Evolutionary conservation across 257 asterid species (phyloP).

Genomic region (Leptodermis oblonga): DNA sequence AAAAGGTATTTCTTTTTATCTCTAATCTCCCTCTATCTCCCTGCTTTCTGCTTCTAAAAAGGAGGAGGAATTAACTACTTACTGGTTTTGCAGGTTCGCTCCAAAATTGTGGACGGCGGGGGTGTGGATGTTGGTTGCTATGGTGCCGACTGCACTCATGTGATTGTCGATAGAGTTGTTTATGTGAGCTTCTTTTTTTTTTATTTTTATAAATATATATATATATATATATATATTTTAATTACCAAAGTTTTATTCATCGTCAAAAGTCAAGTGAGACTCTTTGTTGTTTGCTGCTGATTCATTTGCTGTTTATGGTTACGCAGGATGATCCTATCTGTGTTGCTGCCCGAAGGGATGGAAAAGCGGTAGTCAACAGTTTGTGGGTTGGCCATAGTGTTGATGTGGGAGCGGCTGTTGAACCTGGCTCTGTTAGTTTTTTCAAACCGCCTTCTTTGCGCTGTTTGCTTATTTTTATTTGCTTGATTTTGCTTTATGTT

Average conservation of each 20-base stretch:
- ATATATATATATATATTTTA: background rate
- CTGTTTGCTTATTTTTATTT: background rate
- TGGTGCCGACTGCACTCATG: conserved; percentile 70
- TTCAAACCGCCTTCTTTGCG: background rate
- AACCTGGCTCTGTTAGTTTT: conserved; percentile 50
- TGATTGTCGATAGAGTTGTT: conserved; percentile 59
- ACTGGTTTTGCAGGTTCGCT: conserved; percentile 36
- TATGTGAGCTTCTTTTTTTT: conserved; percentile 43
- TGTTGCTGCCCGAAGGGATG: conserved; percentile 66
- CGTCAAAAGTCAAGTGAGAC: no score
- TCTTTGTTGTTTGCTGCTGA: background rate
- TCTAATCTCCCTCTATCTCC: background rate
- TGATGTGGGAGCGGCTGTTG: conserved; percentile 55
- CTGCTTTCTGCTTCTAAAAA: background rate
- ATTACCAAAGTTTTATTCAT: no score
- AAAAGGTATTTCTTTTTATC: conserved; percentile 34
- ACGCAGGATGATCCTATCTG: conserved; percentile 83
- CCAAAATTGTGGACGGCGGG: conserved; percentile 70
- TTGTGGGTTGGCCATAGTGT: conserved; percentile 85
- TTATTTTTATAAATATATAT: background rate
- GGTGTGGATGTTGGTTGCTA: conserved; percentile 56
- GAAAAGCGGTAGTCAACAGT: conserved; percentile 60
- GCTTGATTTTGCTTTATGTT: background rate
- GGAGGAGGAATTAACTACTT: background rate
- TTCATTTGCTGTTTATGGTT: background rate